phyloP scores from a whole-genome alignment of 805 yeast species.

The Starmerella sp. region DNA sequence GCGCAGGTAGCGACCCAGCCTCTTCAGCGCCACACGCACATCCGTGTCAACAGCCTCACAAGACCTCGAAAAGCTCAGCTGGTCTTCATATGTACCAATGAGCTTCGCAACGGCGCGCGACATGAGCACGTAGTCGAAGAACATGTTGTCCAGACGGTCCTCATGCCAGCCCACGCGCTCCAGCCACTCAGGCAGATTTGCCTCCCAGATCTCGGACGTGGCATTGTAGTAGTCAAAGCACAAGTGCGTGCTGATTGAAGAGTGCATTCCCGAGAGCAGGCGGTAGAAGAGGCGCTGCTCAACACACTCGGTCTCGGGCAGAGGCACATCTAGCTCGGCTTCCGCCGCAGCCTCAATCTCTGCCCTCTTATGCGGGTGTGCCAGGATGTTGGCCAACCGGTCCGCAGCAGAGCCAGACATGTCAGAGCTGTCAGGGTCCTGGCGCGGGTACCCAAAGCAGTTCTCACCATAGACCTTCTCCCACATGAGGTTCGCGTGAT shows the following conservation, averaged over 20 bases:
- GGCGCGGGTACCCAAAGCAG: conserved; percentile 50
- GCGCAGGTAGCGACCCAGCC: conserved; percentile 30
- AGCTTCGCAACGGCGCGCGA: conserved; percentile 69
- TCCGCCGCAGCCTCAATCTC: background rate
- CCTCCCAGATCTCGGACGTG: conserved; percentile 69
- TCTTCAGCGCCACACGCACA: conserved; percentile 36
- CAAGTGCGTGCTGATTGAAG: conserved; percentile 86
- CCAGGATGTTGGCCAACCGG: conserved; percentile 11
- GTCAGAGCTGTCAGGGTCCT: conserved; percentile 8
- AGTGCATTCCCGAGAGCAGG: conserved; percentile 85
- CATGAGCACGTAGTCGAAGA: conserved; percentile 83
- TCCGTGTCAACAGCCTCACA: conserved; percentile 34
- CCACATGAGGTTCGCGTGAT: conserved; percentile 89
- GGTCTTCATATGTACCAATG: conserved; percentile 38
- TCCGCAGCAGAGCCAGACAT: background rate
- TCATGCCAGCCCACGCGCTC: conserved; percentile 80
- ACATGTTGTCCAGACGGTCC: conserved; percentile 79
- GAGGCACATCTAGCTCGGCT: background rate
- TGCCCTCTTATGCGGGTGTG: conserved; percentile 24
- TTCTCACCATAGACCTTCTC: conserved; percentile 81
- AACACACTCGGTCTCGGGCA: conserved; percentile 42
- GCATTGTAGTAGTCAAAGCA: conserved; percentile 69
- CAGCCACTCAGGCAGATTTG: conserved; percentile 72
- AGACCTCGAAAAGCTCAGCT: conserved; percentile 39
- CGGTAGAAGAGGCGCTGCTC: conserved; percentile 86